Percentiles rank a stretch among this genome's conserved stretches.
Conservation (phyloP, 1,284 basidiomycete species). For the Cutaneotrichosporon cavernicola region DNA sequence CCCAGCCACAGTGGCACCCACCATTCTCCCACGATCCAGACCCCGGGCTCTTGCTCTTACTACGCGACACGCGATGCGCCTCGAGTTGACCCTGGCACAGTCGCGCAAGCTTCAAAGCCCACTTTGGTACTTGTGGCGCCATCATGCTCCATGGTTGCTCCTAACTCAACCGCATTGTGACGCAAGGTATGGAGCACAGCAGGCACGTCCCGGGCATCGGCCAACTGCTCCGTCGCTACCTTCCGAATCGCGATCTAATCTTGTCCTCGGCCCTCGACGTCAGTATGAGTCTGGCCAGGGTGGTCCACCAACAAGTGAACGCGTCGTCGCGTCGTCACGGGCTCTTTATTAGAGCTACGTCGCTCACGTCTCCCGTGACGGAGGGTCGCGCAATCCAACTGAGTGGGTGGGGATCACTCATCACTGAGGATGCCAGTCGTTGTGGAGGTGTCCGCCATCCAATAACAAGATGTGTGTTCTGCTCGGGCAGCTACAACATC, state of each 20-base stretch:
- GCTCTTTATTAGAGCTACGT: too few species aligned
- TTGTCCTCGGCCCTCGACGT: background rate
- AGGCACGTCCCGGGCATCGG: background rate
- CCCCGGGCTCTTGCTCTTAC: background rate
- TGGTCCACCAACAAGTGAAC: too few species aligned
- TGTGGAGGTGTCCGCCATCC: too few species aligned
- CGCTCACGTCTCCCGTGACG: too few species aligned
- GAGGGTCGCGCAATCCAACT: too few species aligned
- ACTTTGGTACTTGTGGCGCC: background rate
- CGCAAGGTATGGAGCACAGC: background rate
- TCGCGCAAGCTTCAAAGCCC: constrained; percentile 3
- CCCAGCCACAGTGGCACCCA: background rate
- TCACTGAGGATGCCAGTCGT: too few species aligned
- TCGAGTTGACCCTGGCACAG: background rate
- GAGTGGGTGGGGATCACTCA: too few species aligned
- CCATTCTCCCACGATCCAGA: constrained; percentile 3
- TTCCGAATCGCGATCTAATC: constrained; percentile 1
- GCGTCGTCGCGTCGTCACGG: too few species aligned
- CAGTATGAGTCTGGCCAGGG: background rate
- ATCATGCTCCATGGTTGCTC: background rate
- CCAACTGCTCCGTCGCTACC: background rate
- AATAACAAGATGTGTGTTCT: too few species aligned
- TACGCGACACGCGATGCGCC: background rate
- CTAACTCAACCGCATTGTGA: background rate
- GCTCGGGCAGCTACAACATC: too few species aligned